A percentile compares a stretch with the other conserved stretches of the same genome.
phyloP scores from a whole-genome alignment of 2,329 filamentous ascomycete species.

The Hansfordia pulvinata region DNA sequence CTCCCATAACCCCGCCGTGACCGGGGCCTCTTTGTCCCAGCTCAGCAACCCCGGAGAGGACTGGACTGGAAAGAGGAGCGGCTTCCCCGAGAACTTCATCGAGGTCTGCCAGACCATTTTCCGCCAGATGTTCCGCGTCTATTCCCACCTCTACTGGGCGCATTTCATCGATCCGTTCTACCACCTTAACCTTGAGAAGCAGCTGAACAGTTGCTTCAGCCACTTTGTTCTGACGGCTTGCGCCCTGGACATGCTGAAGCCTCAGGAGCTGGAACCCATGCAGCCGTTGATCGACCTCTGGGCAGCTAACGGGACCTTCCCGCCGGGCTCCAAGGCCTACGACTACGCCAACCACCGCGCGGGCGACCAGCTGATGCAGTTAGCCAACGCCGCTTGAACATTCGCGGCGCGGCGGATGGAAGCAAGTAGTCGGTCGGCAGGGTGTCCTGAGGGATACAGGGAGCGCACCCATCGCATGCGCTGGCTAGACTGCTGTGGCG shows the following conservation, averaged over 20 bases:
- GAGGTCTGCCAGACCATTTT: constrained; percentile 88
- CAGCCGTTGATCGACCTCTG: constrained; percentile 86
- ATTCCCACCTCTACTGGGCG: constrained; percentile 94
- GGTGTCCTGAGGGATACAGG: too few species aligned
- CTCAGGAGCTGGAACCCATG: constrained; percentile 90
- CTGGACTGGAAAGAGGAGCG: constrained; percentile 85
- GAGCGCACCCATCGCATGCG: neutral
- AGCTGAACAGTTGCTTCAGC: constrained; percentile 77
- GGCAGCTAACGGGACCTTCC: constrained; percentile 79
- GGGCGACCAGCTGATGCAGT: constrained; percentile 43
- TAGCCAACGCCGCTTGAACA: constrained; percentile 14
- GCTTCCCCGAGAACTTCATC: constrained; percentile 83
- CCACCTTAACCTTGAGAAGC: constrained; percentile 67
- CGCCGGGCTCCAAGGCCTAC: constrained; percentile 57
- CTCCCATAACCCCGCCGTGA: constrained; percentile 46
- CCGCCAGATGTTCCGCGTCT: constrained; percentile 97
- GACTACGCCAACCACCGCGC: constrained; percentile 49
- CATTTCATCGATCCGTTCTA: constrained; percentile 81
- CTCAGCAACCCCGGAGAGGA: constrained; percentile 49
- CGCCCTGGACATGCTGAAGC: constrained; percentile 70
- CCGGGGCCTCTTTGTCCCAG: constrained; percentile 45
- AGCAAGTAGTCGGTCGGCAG: too few species aligned
- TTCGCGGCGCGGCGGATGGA: too few species aligned
- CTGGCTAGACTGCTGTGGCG: too few species aligned
- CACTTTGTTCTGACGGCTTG: constrained; percentile 74